phyloP scores from a whole-genome alignment of 75 land plant genomes.

The Adiantum capillusveneris region DNA sequence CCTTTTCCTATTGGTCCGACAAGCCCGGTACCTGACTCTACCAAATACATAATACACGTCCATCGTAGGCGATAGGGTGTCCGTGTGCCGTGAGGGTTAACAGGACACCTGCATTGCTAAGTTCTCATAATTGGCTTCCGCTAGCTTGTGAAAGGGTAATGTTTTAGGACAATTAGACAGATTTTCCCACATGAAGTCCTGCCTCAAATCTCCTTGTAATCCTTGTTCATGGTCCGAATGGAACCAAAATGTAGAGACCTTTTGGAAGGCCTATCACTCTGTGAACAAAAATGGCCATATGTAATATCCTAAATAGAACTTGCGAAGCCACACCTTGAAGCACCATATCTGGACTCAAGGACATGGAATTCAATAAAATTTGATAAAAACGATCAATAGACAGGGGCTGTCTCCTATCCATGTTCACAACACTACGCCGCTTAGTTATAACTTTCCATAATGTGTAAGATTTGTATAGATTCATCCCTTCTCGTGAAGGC shows the following conservation, averaged over 20 bases:
- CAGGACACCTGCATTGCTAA: slow-evolving; percentile 69
- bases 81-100: too few relatives aligned
- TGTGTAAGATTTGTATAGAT: slow-evolving; percentile 32
- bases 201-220: slow-evolving; percentile 37
- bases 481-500: not conserved
- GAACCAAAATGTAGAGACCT: too few relatives aligned
- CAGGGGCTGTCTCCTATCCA: slow-evolving; percentile 71
- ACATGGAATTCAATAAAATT: slow-evolving; percentile 67
- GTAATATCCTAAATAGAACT: slow-evolving; percentile 67
- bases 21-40: too few relatives aligned
- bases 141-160: too few relatives aligned
- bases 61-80: too few relatives aligned
- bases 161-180: too few relatives aligned
- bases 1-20: too few relatives aligned
- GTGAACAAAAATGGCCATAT: too few relatives aligned
- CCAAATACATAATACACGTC: too few relatives aligned
- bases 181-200: slow-evolving; percentile 72
- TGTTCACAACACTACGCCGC: slow-evolving; percentile 88
- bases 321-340: slow-evolving; percentile 47
- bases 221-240: slow-evolving; percentile 55
- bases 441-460: slow-evolving; percentile 63
- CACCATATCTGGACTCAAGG: slow-evolving; percentile 35
- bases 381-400: slow-evolving; percentile 73
- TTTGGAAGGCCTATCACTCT: too few relatives aligned
- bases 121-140: slow-evolving; percentile 64